Base-by-base conservation (phyloP, 805 yeast species). In the Suhomyces tanzawaensis region DNA sequence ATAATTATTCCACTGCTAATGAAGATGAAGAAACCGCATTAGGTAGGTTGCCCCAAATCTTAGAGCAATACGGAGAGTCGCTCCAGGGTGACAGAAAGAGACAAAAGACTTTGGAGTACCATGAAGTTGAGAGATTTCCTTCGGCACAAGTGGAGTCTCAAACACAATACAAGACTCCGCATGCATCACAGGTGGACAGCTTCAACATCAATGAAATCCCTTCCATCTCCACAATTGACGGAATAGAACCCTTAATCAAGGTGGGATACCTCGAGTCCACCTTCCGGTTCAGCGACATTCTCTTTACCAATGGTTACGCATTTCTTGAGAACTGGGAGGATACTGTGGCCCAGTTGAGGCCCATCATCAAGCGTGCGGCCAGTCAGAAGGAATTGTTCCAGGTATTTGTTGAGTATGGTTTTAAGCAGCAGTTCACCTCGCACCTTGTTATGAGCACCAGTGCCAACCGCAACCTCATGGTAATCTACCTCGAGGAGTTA, bases 401-500 rank as follows among this genome's bases (percentile, higher is more conserved):
- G 19, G 23, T 13, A 15, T 36, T 42, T 21, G 29, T 19, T 15
- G 28, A 32, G 27, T 30, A 43, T 34, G 49, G 49, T 9, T 39
- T 46, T 32, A 40, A 29, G 16, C 36, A 38, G 22, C 39, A 31
- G 28, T 40, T 40, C 22, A 34, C 39, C 7, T 22, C 43, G 17
- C 49, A 46, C 24, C 33, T 36, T 4, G 32, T 42, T 18, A 34
- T 36, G 40, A 25, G 41, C 13, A 34, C 41, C 21, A 33, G 34
- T 16, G 42, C 38, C 11, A 41, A 41, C n/a, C 26, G 25, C 9
- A 24, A 13, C 8, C 28, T 24, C 13, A 36, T 44, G 36, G 13
- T 25, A 4, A 9, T 15, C 18, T 44, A 34, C 23, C 26, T 40
- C 15, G 18, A n/a, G 21, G 21, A n/a, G 24, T 22, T 37, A 13